Conservation (phyloP, 768 basidiomycete species). For the Termitomyces sp. region DNA sequence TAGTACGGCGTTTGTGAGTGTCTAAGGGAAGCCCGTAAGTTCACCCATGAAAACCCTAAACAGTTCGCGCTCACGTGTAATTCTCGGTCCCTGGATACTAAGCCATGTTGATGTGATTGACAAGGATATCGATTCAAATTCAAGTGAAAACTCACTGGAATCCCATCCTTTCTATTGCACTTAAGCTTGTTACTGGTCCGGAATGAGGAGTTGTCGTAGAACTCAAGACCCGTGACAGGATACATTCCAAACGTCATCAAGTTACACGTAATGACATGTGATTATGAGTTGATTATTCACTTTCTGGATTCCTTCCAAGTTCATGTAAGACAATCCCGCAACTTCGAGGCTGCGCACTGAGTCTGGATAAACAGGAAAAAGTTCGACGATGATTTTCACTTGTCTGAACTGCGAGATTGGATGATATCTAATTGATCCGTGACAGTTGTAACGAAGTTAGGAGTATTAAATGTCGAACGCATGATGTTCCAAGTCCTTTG, state of each 20-base stretch:
- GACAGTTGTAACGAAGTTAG: background rate
- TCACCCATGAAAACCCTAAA: background rate
- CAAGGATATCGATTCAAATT: background rate
- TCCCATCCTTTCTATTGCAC: background rate
- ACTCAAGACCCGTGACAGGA: background rate
- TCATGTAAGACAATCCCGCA: background rate
- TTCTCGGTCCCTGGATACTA: slow-evolving; percentile 11
- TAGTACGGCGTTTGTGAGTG: slow-evolving; percentile 9
- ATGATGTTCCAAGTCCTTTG: no score
- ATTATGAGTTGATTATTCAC: no score
- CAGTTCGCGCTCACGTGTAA: slow-evolving; percentile 4
- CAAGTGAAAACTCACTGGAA: background rate
- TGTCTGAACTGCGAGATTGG: background rate
- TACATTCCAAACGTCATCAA: background rate
- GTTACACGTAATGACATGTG: background rate
- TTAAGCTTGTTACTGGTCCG: background rate
- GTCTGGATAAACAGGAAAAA: background rate
- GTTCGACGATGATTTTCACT: background rate
- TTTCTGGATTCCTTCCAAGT: background rate
- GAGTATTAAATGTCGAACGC: no score
- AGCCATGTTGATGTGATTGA: background rate
- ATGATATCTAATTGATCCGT: no score
- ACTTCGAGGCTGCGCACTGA: background rate
- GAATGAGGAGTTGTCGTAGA: background rate
- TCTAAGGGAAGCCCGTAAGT: background rate